Evolutionary conservation across 2,329 filamentous ascomycete genomes (phyloP), one percentile per base, ranked within the genome.

Genomic region (Didymosphaeria variabile): DNA sequence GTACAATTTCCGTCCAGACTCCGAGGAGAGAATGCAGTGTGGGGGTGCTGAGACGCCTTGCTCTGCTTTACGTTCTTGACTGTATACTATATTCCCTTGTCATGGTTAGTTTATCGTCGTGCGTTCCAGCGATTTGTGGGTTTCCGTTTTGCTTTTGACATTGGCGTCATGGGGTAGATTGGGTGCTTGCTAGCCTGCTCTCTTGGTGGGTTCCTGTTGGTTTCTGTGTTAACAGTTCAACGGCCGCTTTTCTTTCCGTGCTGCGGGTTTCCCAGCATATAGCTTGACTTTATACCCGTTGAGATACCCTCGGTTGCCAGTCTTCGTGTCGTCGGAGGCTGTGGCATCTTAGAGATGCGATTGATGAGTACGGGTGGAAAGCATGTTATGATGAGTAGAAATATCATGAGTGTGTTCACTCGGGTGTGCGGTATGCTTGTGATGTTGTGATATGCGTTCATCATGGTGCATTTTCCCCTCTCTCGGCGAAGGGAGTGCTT

Each of bases 61-160:
- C 26, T 29, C 26, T 29, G 26, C 26, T 51, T 55, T 19, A 34
- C 52, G 54, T 69, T 69, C 61, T 63, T 53, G 50, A 44, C 57
- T 70, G 64, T 65, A 67, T 69, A 52, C 61, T 57, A 60, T 65
- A 64, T 45, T 45, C 54, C 46, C 29, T 47, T 51, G 44, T 42
- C 53, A 58, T 59, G 59, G 47, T 61, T 38, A 50, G 60, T 53
- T 64, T 46, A 53, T 64, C 26, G 55, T 71, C 64, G 46, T 69
- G 68, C 69, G 63, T 67, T 72, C 62, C 56, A 74, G 68, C 71
- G 69, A 57, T 66, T 63, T 52, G 26, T 29, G 26, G 26, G 26
- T 29, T 29, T 44, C 23, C n/a, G 10, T 23, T 42, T 58, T 13
- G 46, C 57, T 52, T 51, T 40, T 6, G 49, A 66, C 64, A 50